Evolutionary conservation across 495 filamentous ascomycete species (phyloP).

Genomic region (Aspergillus ellipticus): DNA sequence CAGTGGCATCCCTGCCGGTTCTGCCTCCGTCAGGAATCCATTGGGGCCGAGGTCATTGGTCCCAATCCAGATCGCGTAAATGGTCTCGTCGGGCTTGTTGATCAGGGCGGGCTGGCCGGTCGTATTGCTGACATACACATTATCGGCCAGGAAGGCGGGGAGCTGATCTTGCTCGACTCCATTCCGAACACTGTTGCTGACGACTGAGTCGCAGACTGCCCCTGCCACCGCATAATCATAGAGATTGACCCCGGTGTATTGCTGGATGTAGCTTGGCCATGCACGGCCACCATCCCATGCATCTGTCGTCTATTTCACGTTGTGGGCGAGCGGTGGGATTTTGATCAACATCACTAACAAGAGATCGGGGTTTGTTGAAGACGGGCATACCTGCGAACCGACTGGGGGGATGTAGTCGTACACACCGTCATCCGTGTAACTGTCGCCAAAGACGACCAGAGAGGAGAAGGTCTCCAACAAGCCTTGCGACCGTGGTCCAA

Average conservation of each 20-base stretch:
- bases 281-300: slow-evolving; percentile 48
- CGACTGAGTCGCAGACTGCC: slow-evolving; percentile 56
- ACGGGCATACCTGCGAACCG: neutral
- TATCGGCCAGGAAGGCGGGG: slow-evolving; percentile 59
- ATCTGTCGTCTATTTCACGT: neutral
- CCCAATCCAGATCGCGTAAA: slow-evolving; percentile 72
- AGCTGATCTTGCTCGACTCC: slow-evolving; percentile 39
- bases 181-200: slow-evolving; percentile 56
- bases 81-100: slow-evolving; percentile 50
- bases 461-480: slow-evolving; percentile 1
- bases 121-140: slow-evolving; percentile 30
- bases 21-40: slow-evolving; percentile 57
- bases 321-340: neutral
- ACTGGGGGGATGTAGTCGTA: slow-evolving; percentile 35
- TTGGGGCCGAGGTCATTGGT: slow-evolving; percentile 67
- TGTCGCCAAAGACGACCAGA: slow-evolving; percentile 62
- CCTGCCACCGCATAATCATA: slow-evolving; percentile 69
- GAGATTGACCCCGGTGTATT: slow-evolving; percentile 51
- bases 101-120: slow-evolving; percentile 45
- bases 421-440: slow-evolving; percentile 63
- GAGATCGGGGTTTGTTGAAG: too few species aligned
- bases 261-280: slow-evolving; percentile 60
- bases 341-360: too few species aligned
- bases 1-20: slow-evolving; percentile 53
- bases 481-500: neutral